Conservation (phyloP, 495 filamentous ascomycete species). For the Chaetomium fimeti region DNA sequence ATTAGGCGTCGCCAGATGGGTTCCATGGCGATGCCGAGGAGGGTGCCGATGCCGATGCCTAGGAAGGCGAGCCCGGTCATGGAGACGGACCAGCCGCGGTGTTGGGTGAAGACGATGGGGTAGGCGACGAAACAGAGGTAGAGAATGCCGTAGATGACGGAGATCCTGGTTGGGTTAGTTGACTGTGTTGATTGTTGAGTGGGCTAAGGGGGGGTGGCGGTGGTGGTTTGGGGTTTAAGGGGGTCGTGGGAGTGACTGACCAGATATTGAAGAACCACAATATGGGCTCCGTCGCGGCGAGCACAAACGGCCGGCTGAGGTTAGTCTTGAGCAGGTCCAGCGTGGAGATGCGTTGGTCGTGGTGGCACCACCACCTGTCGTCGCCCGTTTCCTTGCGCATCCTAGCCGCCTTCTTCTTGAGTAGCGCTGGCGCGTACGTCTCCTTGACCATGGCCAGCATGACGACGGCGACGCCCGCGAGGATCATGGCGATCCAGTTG, state of each 20-base stretch:
- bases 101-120: conserved; percentile 72
- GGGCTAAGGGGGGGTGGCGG: neutral
- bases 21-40: conserved; percentile 63
- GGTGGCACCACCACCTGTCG: conserved; percentile 71
- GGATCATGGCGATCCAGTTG: conserved; percentile 79
- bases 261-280: conserved; percentile 77
- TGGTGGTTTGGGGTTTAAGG: neutral
- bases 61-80: conserved; percentile 74
- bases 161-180: conserved; percentile 39
- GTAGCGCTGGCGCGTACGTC: conserved; percentile 73
- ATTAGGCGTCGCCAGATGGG: conserved; percentile 72
- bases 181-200: neutral
- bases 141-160: conserved; percentile 64
- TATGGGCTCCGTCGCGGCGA: conserved; percentile 80
- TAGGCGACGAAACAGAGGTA: conserved; percentile 85
- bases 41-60: conserved; percentile 75
- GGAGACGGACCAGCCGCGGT: conserved; percentile 73
- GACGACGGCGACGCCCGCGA: conserved; percentile 56
- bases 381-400: conserved; percentile 73
- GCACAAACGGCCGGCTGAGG: conserved; percentile 71
- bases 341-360: conserved; percentile 60
- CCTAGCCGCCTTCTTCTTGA: conserved; percentile 65
- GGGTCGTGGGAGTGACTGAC: conserved; percentile 27
- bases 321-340: conserved; percentile 60
- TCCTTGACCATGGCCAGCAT: conserved; percentile 61